These are phyloP conservation scores for Sporothrix luriei DNA, from an alignment of 2,329 filamentous ascomycete species.

Conservation along the genomic window DNA sequence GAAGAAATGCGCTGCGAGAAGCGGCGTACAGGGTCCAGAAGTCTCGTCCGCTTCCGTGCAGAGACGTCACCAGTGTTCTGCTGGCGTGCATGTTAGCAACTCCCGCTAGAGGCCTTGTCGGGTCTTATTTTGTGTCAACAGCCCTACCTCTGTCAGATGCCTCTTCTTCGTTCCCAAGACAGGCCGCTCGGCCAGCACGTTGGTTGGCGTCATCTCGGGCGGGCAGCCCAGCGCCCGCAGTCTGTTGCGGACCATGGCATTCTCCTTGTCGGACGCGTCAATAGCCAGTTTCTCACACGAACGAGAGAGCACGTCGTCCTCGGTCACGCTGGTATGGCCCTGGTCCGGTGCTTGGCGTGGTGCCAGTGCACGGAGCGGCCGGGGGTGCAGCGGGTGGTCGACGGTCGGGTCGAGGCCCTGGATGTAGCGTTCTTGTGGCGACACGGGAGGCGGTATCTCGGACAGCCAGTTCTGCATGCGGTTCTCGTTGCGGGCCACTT, in stretches of 20 bases:
- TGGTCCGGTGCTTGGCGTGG: slow-evolving; percentile 21
- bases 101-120: background rate
- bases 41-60: slow-evolving; percentile 32
- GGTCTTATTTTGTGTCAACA: background rate
- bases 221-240: slow-evolving; percentile 2
- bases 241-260: slow-evolving; percentile 19
- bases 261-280: slow-evolving; percentile 30
- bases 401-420: slow-evolving; percentile 32
- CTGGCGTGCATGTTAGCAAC: background rate
- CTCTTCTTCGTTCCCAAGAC: slow-evolving; percentile 30
- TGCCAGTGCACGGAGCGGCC: slow-evolving; percentile 29
- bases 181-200: background rate
- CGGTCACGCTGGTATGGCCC: slow-evolving; percentile 6
- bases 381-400: slow-evolving; percentile 37
- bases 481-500: slow-evolving; percentile 16
- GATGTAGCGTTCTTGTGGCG: slow-evolving; percentile 36
- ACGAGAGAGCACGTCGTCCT: background rate
- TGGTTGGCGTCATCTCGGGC: background rate
- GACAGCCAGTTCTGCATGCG: slow-evolving; percentile 37
- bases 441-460: slow-evolving; percentile 34
- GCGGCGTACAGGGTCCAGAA: slow-evolving; percentile 34
- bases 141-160: slow-evolving; percentile 27
- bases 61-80: background rate
- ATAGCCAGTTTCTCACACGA: slow-evolving; percentile 28
- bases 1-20: slow-evolving; percentile 35